phyloP scores from a whole-genome alignment of 2,329 filamentous ascomycete species.

The Penicillium crustosum region DNA sequence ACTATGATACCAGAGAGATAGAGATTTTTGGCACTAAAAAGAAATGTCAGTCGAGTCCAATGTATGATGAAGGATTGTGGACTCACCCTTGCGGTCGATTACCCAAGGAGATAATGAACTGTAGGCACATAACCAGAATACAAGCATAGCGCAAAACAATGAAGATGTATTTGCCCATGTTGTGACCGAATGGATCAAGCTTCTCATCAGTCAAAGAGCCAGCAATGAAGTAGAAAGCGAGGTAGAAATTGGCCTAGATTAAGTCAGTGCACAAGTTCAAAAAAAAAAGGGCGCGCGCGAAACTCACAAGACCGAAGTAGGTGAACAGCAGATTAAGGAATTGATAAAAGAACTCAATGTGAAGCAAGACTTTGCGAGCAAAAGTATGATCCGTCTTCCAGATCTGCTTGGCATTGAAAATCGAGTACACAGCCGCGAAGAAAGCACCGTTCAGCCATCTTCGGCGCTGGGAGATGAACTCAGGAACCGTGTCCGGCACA shows the following conservation, averaged over 20 bases:
- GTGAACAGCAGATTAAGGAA: constrained; percentile 91
- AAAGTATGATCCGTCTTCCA: constrained; percentile 91
- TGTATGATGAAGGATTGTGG: neutral
- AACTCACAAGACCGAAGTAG: constrained; percentile 77
- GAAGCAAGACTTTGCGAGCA: constrained; percentile 82
- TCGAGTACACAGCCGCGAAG: constrained; percentile 95
- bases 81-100: constrained; percentile 84
- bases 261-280: constrained; percentile 13
- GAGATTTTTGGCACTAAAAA: constrained; percentile 69
- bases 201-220: constrained; percentile 77
- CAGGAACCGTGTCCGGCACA: constrained; percentile 89
- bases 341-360: constrained; percentile 95
- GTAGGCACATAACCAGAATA: constrained; percentile 83
- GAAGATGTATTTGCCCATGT: constrained; percentile 82
- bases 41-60: constrained; percentile 6
- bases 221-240: constrained; percentile 97
- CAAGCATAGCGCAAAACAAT: constrained; percentile 80
- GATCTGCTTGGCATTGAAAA: constrained; percentile 91
- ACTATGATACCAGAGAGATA: constrained; percentile 85
- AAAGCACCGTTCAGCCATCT: constrained; percentile 98
- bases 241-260: constrained; percentile 83
- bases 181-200: constrained; percentile 88
- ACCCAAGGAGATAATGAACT: constrained; percentile 95
- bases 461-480: constrained; percentile 94
- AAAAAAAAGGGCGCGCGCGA: neutral